Base-by-base conservation (phyloP, 2,329 filamentous ascomycete species). In the Helminthosporium solani region DNA sequence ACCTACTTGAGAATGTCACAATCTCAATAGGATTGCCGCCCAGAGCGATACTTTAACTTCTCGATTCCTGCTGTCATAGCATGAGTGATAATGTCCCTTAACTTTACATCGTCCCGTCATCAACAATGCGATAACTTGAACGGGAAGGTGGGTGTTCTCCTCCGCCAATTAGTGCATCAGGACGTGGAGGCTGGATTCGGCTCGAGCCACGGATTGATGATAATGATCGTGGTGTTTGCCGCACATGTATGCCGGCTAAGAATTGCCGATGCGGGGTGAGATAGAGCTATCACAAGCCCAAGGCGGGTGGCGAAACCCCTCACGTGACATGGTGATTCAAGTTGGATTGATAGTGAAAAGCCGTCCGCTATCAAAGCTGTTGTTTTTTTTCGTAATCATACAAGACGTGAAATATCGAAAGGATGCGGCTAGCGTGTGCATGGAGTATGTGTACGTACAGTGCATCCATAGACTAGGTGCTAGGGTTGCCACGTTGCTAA, bases 221-320 rank as follows among this genome's bases (percentile, higher is more conserved):
- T 34, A 30, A 42, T 42, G 12, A 20, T 25, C 28, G 7, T 31
- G 40, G 28, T 15, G 18, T 3, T 34, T 4, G 27, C 37, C 16
- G 37, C 37, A 15, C 18, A 18, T 25, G 33, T 23, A 30, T 36
- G 23, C 9, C 42, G 42, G 42, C 33, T 39, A 40, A 39, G 42
- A 45, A 14, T 20, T 45, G 42, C 42, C 42, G 42, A 45, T 39
- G 42, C 42, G 42, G 42, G 42, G 42, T 16, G 28, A 19, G 40
- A 44, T 45, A 40, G 42, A 35, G 9, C 40, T 45, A 40, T 45
- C 35, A 35, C 34, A 16, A 25, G 3, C 18, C 25, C 35, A 40
- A 33, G 33, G 35, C 34, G 34, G 11, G 34, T 18, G 33, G 33
- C 33, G 33, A 19, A 34, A 19, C 14, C 33, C 18, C 18, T 27